A percentile compares a stretch with the other conserved stretches of the same genome.
phyloP scores from a whole-genome alignment of 2,329 filamentous ascomycete genomes.

The Ilyonectria sp. region DNA sequence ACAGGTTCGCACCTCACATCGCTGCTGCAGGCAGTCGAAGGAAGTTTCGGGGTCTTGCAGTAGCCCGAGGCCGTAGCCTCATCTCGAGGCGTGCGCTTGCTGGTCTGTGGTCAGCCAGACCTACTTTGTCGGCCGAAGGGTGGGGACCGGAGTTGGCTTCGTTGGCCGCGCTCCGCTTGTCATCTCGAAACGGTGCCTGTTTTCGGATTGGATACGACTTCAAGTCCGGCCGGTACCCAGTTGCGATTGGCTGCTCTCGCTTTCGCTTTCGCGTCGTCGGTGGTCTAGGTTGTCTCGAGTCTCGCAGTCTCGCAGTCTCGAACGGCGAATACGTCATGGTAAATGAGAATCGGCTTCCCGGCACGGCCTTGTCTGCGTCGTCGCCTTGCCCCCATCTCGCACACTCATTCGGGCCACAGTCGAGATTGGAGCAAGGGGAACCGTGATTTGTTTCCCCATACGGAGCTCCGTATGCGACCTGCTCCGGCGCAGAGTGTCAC shows the following conservation, averaged over 20 bases:
- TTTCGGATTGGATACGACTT: constrained; percentile 31
- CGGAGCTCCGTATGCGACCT: neutral
- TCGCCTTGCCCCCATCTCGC: neutral
- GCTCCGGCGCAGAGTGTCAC: constrained; percentile 1
- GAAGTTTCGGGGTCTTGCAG: constrained; percentile 40
- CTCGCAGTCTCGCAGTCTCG: constrained; percentile 18
- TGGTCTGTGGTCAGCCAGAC: neutral
- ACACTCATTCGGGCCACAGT: neutral
- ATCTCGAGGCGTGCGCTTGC: constrained; percentile 14
- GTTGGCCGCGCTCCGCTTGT: neutral
- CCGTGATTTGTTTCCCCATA: constrained; percentile 1
- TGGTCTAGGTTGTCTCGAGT: constrained; percentile 13
- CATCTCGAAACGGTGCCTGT: constrained; percentile 44
- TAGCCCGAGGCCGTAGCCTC: constrained; percentile 41
- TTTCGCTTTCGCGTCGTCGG: constrained; percentile 12
- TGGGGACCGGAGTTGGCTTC: constrained; percentile 31
- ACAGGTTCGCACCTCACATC: constrained; percentile 7
- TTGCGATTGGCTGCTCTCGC: constrained; percentile 15
- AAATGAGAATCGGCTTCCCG: constrained; percentile 36
- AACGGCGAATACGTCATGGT: constrained; percentile 13
- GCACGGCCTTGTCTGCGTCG: constrained; percentile 20
- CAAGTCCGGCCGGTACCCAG: neutral
- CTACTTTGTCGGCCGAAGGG: constrained; percentile 22
- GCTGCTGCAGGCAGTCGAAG: neutral
- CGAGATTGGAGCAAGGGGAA: constrained; percentile 6